phyloP scores from a whole-genome alignment of 805 yeast species.

The Wickerhamomyces strasburgensis region DNA sequence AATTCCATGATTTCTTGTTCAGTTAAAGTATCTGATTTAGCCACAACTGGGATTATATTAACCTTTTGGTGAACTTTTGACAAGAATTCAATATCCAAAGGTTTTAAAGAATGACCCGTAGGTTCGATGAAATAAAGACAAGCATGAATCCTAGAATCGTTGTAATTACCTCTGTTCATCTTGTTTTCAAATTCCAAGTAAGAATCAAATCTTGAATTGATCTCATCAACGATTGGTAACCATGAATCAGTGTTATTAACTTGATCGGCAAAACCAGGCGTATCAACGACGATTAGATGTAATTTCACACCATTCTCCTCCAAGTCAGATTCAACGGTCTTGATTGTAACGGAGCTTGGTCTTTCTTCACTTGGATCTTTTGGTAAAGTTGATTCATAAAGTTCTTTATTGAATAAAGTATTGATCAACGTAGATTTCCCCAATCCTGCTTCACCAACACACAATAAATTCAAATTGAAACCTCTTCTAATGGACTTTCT shows the following conservation, averaged over 20 bases:
- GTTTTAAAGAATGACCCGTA: constrained; percentile 87
- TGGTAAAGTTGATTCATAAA: constrained; percentile 40
- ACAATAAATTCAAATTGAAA: constrained; percentile 81
- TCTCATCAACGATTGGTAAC: constrained; percentile 89
- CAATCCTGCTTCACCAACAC: constrained; percentile 86
- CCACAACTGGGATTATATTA: constrained; percentile 89
- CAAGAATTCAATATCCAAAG: constrained; percentile 87
- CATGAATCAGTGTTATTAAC: constrained; percentile 76
- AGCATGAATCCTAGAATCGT: constrained; percentile 88
- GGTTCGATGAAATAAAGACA: constrained; percentile 93
- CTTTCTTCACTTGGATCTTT: constrained; percentile 39
- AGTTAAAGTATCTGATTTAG: constrained; percentile 89
- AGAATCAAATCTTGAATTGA: constrained; percentile 78
- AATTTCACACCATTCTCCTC: constrained; percentile 93
- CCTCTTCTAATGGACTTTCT: constrained; percentile 88
- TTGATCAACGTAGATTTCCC: constrained; percentile 92
- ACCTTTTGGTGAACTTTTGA: constrained; percentile 84
- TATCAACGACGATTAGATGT: constrained; percentile 75
- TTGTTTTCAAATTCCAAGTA: constrained; percentile 88
- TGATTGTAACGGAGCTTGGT: constrained; percentile 48
- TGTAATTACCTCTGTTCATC: constrained; percentile 62
- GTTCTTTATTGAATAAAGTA: constrained; percentile 73
- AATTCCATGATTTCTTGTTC: constrained; percentile 77
- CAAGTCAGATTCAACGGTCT: constrained; percentile 61
- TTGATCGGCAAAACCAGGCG: constrained; percentile 93